Evolutionary conservation across 352 stramenopile genomes (phyloP).

Genomic region (Globisporangium heterothallicum): DNA sequence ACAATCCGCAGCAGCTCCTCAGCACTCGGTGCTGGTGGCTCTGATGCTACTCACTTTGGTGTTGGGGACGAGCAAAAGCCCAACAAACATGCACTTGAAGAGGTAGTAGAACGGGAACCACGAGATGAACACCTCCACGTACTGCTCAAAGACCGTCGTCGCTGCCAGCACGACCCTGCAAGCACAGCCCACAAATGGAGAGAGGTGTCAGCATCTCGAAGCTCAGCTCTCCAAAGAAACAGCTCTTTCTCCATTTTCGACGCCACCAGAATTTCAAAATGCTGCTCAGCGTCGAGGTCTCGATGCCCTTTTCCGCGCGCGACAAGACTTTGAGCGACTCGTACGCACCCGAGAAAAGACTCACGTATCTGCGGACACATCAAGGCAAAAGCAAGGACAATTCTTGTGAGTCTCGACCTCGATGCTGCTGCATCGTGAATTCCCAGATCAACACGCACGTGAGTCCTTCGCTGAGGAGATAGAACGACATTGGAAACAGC

Average conservation of each 20-base stretch:
- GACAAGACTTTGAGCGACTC: slow-evolving; percentile 70
- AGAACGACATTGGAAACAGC: slow-evolving; percentile 78
- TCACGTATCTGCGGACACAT: slow-evolving; percentile 30
- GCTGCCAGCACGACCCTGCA: slow-evolving; percentile 54
- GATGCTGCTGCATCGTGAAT: background rate
- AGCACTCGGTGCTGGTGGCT: background rate
- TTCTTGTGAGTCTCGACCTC: background rate
- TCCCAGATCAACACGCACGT: slow-evolving; percentile 45
- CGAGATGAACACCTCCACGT: slow-evolving; percentile 62
- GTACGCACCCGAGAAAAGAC: slow-evolving; percentile 56
- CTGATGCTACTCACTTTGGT: slow-evolving; percentile 29
- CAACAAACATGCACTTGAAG: slow-evolving; percentile 60
- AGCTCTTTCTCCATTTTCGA: too few species aligned
- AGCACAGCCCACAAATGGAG: too few species aligned
- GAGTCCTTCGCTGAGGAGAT: slow-evolving; percentile 63
- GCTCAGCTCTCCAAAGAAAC: too few species aligned
- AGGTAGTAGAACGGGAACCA: slow-evolving; percentile 80
- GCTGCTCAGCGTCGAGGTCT: slow-evolving; percentile 34
- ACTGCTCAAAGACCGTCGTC: slow-evolving; percentile 55
- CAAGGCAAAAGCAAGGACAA: too few species aligned
- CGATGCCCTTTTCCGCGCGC: slow-evolving; percentile 44
- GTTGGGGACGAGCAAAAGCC: slow-evolving; percentile 49
- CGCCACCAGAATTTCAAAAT: slow-evolving; percentile 72
- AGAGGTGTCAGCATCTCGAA: too few species aligned
- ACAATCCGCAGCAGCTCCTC: background rate